phyloP scores from a whole-genome alignment of 108 stramenopile species.

The Cyclostephanos tholiformis region DNA sequence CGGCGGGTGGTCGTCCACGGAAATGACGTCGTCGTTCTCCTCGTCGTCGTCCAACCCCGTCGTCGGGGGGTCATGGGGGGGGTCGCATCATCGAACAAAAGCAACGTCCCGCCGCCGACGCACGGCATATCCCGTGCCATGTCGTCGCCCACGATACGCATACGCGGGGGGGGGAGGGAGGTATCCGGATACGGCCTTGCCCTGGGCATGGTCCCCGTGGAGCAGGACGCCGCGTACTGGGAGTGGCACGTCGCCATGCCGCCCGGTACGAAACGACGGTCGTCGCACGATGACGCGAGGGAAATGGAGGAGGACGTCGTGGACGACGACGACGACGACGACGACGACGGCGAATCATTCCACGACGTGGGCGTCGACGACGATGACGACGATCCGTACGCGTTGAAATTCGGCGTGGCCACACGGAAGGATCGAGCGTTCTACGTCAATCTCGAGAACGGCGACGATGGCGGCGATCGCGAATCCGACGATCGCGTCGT shows the following conservation, averaged over 20 bases:
- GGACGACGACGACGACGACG: constrained; percentile 41
- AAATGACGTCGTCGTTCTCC: constrained; percentile 40
- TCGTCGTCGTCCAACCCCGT: constrained; percentile 21
- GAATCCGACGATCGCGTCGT: constrained; percentile 28
- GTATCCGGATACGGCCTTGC: constrained; percentile 73
- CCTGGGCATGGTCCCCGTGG: constrained; percentile 63
- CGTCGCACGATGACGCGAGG: too few species aligned
- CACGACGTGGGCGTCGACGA: constrained; percentile 47
- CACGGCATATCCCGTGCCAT: constrained; percentile 50
- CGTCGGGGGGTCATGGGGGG: too few species aligned
- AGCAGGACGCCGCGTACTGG: constrained; percentile 92
- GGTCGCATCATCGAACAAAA: constrained; percentile 30
- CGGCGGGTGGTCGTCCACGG: constrained; percentile 21
- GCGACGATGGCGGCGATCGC: constrained; percentile 55
- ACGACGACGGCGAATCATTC: constrained; percentile 31
- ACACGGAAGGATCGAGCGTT: constrained; percentile 73
- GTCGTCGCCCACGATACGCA: constrained; percentile 62
- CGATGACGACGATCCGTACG: constrained; percentile 21
- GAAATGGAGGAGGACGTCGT: constrained; percentile 10
- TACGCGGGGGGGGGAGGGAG: constrained; percentile 25
- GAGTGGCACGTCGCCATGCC: constrained; percentile 71
- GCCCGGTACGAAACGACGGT: too few species aligned
- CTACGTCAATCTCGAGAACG: constrained; percentile 59
- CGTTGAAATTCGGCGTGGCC: constrained; percentile 75
- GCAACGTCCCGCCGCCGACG: constrained; percentile 23